Evolutionary conservation across 2,329 filamentous ascomycete species (phyloP), one percentile per base, ranked within the genome.

Genomic region (Septoria petroselini): DNA sequence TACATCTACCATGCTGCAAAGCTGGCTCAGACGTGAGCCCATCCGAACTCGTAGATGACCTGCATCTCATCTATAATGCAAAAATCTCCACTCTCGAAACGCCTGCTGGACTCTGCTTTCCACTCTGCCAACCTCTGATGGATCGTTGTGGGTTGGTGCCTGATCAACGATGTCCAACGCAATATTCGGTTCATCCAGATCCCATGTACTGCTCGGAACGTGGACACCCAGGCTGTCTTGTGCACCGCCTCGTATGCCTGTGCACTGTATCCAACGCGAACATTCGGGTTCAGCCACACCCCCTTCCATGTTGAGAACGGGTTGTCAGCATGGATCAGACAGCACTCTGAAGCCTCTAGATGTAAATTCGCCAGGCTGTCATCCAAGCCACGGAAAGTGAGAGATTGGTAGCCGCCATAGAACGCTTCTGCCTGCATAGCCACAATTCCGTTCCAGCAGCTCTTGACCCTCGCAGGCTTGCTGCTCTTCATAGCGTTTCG

Each of bases 301-400:
- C 85, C 82, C 47, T 72, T 67, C 5, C 51, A 58, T 1, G 46
- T 62, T 4, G 75, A 76, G 3, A 82, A 68, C 1, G 79, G 79
- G 59, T 88, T 88, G 61, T 88, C 85, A 2, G 81, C 80, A 63
- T 88, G 85, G 47, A 88, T 82, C 44, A 91, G 77, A 67, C 87
- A 91, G 71, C 86, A 90, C 68, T 91, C 86, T 11, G 82, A 86
- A n/a, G 76, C 86, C 67, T 91, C 87, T 19, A 90, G 73, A 62
- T 88, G 85, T 19, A 72, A 62, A 3, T 58, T 51, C 0, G 76
- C 76, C 1, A 91, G 77, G 3, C 75, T 76, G 61, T 87, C 84
- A 0, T 79, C 63, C 17, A 86, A 73, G 3, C 76, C 83, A 7
- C 85, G 80, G 66, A 88, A 88, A n/a, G 70, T 73, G 0, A 87